phyloP scores from a whole-genome alignment of 2,329 filamentous ascomycete genomes.

The Trichoderma guizhouense region DNA sequence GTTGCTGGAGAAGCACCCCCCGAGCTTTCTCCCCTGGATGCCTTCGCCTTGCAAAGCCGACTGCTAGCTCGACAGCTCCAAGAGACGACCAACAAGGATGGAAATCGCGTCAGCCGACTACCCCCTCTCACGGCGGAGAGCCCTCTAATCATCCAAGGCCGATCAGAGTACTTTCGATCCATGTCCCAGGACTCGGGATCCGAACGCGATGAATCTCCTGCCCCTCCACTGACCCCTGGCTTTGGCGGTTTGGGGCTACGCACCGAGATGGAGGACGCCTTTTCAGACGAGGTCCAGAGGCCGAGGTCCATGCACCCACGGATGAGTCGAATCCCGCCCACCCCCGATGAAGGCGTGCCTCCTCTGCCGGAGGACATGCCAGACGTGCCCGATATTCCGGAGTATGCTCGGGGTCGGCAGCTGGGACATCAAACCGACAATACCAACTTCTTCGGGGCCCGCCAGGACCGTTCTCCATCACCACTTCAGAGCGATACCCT shows the following conservation, averaged over 20 bases:
- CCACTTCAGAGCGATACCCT: conserved; percentile 44
- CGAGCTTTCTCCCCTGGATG: conserved; percentile 89
- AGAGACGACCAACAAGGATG: conserved; percentile 64
- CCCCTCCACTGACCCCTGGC: conserved; percentile 25
- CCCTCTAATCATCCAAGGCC: conserved; percentile 69
- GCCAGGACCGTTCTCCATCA: conserved; percentile 57
- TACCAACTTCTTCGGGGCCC: conserved; percentile 48
- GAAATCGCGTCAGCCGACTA: conserved; percentile 77
- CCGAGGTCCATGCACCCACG: conserved; percentile 73
- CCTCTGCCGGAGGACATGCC: conserved; percentile 45
- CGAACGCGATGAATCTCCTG: conserved; percentile 37
- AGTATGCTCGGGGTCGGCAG: conserved; percentile 40
- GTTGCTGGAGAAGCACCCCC: conserved; percentile 80
- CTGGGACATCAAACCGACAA: conserved; percentile 39
- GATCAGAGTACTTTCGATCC: conserved; percentile 79
- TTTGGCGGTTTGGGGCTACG: conserved; percentile 48
- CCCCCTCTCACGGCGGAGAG: conserved; percentile 80
- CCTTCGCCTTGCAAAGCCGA: conserved; percentile 88
- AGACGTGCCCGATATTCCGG: conserved; percentile 40
- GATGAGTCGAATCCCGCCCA: conserved; percentile 61
- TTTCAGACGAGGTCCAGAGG: conserved; percentile 45
- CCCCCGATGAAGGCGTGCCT: conserved; percentile 47
- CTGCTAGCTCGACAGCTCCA: conserved; percentile 84
- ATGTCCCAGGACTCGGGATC: conserved; percentile 61
- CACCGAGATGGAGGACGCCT: conserved; percentile 57